Percentiles rank a stretch among this genome's conserved stretches.
Conservation (phyloP, 495 filamentous ascomycete species). For the Thermochaetoides thermophila region DNA sequence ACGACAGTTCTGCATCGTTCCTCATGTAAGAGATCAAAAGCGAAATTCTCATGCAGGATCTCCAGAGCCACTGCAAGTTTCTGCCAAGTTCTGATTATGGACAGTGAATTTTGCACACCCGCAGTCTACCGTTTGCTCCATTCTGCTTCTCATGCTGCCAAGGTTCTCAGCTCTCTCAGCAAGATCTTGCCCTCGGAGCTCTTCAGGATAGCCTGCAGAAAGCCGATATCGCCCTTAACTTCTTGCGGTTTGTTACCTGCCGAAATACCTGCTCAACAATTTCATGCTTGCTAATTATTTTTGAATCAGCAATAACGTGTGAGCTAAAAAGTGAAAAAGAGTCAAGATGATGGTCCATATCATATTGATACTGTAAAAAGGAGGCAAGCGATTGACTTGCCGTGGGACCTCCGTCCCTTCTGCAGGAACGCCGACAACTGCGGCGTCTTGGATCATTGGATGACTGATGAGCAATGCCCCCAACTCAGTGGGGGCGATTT, state of each 20-base stretch:
- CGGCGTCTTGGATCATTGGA: constrained; percentile 56
- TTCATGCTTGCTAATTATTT: constrained; percentile 10
- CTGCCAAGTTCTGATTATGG: no score
- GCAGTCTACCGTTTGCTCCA: constrained; percentile 9
- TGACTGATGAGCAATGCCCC: constrained; percentile 60
- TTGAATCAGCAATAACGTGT: constrained; percentile 44
- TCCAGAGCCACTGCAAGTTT: no score
- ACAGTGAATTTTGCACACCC: not conserved
- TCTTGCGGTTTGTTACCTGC: constrained; percentile 56
- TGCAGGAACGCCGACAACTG: constrained; percentile 58
- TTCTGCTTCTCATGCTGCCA: constrained; percentile 13
- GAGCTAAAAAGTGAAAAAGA: constrained; percentile 41
- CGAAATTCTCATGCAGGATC: no score
- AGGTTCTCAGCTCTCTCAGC: constrained; percentile 38
- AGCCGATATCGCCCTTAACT: constrained; percentile 62
- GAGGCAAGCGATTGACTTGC: no score
- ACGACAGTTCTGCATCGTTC: no score
- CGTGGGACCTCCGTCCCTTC: constrained; percentile 57
- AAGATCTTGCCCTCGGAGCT: constrained; percentile 72
- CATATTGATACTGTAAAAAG: no score
- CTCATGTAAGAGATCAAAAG: no score
- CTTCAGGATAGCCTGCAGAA: constrained; percentile 68
- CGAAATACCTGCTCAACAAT: constrained; percentile 20
- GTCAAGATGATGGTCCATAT: no score
- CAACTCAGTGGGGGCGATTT: constrained; percentile 66